phyloP scores from a whole-genome alignment of 1,139 yeast genomes.

The Sugiyamaella xylanicola region DNA sequence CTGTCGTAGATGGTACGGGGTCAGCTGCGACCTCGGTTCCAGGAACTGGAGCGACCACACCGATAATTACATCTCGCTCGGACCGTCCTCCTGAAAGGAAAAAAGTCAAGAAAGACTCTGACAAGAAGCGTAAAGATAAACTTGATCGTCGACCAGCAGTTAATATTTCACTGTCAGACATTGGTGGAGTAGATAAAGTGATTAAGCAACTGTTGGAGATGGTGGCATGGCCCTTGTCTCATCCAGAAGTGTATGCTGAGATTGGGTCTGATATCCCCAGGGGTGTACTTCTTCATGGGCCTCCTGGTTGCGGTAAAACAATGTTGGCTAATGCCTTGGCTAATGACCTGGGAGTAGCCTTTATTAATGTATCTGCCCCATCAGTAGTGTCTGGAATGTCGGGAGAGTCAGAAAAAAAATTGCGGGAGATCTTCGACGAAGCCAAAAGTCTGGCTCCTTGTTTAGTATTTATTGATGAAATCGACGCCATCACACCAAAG shows the following conservation, averaged over 20 bases:
- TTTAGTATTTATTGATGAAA: conserved; percentile 88
- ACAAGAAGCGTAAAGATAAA: conserved; percentile 30
- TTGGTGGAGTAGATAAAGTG: conserved; percentile 89
- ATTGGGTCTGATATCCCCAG: conserved; percentile 98
- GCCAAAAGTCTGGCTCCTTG: conserved; percentile 92
- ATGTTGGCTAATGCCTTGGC: conserved; percentile 95
- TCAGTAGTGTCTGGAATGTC: conserved; percentile 99
- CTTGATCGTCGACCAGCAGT: conserved; percentile 26
- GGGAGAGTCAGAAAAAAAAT: conserved; percentile 95
- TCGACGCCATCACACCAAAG: conserved; percentile 97
- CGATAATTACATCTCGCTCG: conserved; percentile 19
- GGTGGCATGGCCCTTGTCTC: conserved; percentile 87
- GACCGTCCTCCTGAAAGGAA: conserved; percentile 21
- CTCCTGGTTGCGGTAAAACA: conserved; percentile 99
- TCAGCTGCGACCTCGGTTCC: conserved; percentile 19
- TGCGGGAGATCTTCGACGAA: conserved; percentile 90
- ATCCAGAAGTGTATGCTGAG: conserved; percentile 84
- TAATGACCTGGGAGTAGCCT: conserved; percentile 91
- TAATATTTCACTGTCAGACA: conserved; percentile 56
- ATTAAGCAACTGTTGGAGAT: conserved; percentile 85
- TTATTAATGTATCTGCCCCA: conserved; percentile 89
- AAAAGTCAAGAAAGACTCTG: conserved; percentile 31
- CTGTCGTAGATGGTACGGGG: conserved; percentile 21
- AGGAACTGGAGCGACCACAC: conserved; percentile 17
- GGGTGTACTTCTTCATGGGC: conserved; percentile 92